These are phyloP conservation scores for Phytophthora constricta DNA, from an alignment of 352 stramenopile species.

Conservation along the genomic window DNA sequence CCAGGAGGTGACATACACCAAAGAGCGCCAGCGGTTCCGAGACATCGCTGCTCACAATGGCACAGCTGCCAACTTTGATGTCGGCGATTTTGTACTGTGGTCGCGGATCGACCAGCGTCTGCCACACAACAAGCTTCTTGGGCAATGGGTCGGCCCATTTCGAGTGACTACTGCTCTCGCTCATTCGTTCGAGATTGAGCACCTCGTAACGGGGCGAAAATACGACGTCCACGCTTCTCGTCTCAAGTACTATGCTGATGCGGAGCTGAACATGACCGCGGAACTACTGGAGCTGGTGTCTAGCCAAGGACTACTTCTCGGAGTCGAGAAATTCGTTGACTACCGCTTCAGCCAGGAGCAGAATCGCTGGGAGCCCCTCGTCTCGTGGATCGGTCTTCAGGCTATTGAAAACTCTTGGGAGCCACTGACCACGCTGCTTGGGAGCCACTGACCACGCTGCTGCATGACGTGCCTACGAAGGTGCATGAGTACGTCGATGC, in stretches of 20 bases:
- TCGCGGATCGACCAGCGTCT: constrained; percentile 24
- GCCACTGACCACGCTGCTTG: no score
- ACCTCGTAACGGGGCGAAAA: constrained; percentile 8
- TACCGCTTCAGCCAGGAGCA: background rate
- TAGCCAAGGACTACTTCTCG: constrained; percentile 4
- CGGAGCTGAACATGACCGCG: constrained; percentile 4
- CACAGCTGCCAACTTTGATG: constrained; percentile 17
- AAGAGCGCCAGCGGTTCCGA: background rate
- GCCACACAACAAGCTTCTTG: constrained; percentile 23
- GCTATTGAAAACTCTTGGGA: constrained; percentile 3
- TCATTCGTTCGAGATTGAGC: constrained; percentile 19
- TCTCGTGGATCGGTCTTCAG: background rate
- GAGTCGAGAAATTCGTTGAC: constrained; percentile 7
- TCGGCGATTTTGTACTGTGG: constrained; percentile 31
- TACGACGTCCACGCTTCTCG: constrained; percentile 15
- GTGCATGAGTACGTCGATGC: constrained; percentile 1
- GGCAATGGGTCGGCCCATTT: constrained; percentile 29
- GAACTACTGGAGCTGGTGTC: constrained; percentile 11
- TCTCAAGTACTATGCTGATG: background rate
- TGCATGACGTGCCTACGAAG: constrained; percentile 4
- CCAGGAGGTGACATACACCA: constrained; percentile 4
- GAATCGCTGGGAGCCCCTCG: constrained; percentile 2
- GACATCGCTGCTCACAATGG: constrained; percentile 13
- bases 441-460: background rate
- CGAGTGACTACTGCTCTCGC: background rate